Evolutionary conservation across 2,329 filamentous ascomycete genomes (phyloP), one percentile per base, ranked within the genome.

Genomic region (Zalaria obscura): DNA sequence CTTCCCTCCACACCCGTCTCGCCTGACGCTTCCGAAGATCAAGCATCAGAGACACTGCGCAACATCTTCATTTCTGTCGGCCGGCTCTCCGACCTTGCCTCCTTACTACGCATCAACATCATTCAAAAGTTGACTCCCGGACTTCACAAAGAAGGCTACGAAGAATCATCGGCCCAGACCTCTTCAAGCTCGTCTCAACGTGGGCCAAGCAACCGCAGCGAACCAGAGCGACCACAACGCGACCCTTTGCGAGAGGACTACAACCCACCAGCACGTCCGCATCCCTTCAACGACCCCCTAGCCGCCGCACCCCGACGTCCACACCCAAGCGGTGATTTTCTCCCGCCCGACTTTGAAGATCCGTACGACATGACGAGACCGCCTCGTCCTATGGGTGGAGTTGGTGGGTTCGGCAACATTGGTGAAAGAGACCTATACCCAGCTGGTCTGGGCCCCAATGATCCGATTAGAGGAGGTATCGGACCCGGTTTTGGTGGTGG

Each of bases 341-440:
- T 81, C 1, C 88, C 89, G 0, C 91, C 91, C 0, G 85, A 76
- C 18, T 96, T 96, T 50, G 91, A 96, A 50, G 89, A 98, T 57
- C 87, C 95, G 55, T 80, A 86, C 53, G 85, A 95, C 47, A 72
- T 95, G 45, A 78, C 83, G 46, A 70, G 78, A 1, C 83, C 78
- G 0, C 70, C 73, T 3, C 73, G 78, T 6, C 47, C 49, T 26
- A 63, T 67, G 5, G 70, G 67, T 26, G 71, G 67, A n/a, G 42
- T 32, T 25, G 51, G 50, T 25, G 53, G 50, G 7, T 48, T 54
- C 26, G 52, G 50, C 44, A 76, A 76, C 48, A 82, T 93, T 39
- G 91, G 91, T 2, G 79, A 89, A 33, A 75, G 88, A 52, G 91
- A 98, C 59, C 64, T 96, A 6, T 83, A 96, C 52, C 91, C 91